Conservation (phyloP, 2,329 filamentous ascomycete genomes). For the Malbranchea cinnamomea region DNA sequence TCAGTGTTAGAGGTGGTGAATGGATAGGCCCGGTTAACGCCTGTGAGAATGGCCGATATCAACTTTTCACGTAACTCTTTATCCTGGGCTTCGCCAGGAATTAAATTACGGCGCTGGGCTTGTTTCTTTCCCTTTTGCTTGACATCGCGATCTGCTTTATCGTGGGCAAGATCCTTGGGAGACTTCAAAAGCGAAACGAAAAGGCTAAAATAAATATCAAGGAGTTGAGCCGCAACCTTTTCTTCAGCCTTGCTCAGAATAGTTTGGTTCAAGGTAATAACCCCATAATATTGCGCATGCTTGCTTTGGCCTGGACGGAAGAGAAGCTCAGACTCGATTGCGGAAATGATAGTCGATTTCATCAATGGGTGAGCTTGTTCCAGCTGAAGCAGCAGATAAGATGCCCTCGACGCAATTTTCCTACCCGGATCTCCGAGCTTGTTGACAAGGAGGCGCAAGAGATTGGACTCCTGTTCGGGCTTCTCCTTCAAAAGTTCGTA, state of each 20-base stretch:
- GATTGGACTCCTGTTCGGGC: slow-evolving; percentile 90
- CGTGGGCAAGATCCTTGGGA: slow-evolving; percentile 16
- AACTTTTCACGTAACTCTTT: slow-evolving; percentile 78
- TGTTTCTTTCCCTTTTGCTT: slow-evolving; percentile 33
- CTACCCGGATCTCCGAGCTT: slow-evolving; percentile 91
- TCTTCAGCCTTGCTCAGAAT: slow-evolving; percentile 77
- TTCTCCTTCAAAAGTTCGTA: slow-evolving; percentile 88
- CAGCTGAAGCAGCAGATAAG: slow-evolving; percentile 83
- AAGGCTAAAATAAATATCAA: slow-evolving; percentile 83
- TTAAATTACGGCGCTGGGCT: slow-evolving; percentile 12
- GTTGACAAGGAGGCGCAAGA: slow-evolving; percentile 82
- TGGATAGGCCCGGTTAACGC: slow-evolving; percentile 89
- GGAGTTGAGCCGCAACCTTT: slow-evolving; percentile 59
- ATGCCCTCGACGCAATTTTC: slow-evolving; percentile 87
- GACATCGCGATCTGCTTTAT: slow-evolving; percentile 14
- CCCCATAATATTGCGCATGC: slow-evolving; percentile 86
- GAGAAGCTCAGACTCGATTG: slow-evolving; percentile 75
- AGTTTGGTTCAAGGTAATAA: slow-evolving; percentile 95
- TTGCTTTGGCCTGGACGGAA: slow-evolving; percentile 75
- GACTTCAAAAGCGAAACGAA: slow-evolving; percentile 72
- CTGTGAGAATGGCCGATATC: slow-evolving; percentile 77
- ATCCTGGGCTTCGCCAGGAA: slow-evolving; percentile 30
- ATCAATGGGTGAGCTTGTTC: slow-evolving; percentile 81
- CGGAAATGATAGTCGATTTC: slow-evolving; percentile 74
- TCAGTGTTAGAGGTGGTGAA: slow-evolving; percentile 72